Evolutionary conservation across 2,329 filamentous ascomycete species (phyloP).

Genomic region (Chalaropsis ovoidea): DNA sequence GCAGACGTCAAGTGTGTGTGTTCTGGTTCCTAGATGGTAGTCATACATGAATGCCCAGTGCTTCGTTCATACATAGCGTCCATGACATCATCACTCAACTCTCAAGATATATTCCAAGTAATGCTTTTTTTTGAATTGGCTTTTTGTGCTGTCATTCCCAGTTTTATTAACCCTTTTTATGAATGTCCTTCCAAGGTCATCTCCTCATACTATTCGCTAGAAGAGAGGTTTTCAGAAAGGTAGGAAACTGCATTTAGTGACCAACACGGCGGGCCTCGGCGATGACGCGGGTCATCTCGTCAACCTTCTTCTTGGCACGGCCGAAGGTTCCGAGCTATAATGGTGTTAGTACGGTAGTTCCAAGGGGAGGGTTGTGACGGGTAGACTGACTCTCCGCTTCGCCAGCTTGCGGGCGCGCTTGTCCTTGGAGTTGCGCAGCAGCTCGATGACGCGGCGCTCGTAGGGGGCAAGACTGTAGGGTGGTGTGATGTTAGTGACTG

Average conservation of each 20-base stretch:
- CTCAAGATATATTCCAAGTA: not conserved
- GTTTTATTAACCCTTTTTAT: conserved; percentile 21
- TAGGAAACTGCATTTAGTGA: conserved; percentile 41
- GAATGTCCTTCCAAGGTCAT: conserved; percentile 14
- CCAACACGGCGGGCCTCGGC: conserved; percentile 71
- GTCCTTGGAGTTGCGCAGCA: conserved; percentile 98
- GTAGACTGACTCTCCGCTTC: conserved; percentile 81
- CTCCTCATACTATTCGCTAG: not conserved
- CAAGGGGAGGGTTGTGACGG: not conserved
- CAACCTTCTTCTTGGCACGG: conserved; percentile 98
- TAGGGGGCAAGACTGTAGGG: conserved; percentile 67
- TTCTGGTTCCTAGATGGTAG: no score
- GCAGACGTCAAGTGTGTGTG: no score
- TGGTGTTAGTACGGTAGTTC: conserved; percentile 28
- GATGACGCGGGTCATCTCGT: conserved; percentile 96
- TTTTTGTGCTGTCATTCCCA: conserved; percentile 25
- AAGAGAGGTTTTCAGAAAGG: conserved; percentile 12
- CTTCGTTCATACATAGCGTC: not conserved
- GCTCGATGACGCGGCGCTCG: conserved; percentile 97
- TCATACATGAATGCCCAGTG: no score
- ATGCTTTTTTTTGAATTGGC: conserved; percentile 22
- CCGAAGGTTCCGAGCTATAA: conserved; percentile 88
- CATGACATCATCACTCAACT: not conserved
- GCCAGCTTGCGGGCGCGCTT: conserved; percentile 98
- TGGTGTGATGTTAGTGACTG: not conserved